phyloP scores from a whole-genome alignment of 768 basidiomycete genomes.

The Mycena capillaripes region DNA sequence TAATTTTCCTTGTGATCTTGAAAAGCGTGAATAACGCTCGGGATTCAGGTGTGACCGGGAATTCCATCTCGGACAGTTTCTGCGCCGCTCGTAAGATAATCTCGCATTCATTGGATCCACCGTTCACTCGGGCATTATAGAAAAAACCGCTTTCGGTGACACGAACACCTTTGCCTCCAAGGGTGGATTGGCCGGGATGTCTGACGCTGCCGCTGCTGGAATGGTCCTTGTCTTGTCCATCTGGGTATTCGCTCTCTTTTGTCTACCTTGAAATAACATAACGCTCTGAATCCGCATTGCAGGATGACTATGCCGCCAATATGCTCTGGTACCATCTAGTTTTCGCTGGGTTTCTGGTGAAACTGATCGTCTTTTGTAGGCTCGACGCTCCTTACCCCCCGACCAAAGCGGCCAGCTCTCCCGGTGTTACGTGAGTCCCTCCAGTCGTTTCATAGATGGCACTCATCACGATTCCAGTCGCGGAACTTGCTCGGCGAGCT shows the following conservation, averaged over 20 bases:
- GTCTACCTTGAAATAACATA: slow-evolving; percentile 1
- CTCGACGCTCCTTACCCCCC: slow-evolving; percentile 30
- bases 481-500: slow-evolving; percentile 16
- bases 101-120: not conserved
- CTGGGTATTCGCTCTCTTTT: slow-evolving; percentile 35
- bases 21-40: not conserved
- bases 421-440: slow-evolving; percentile 31
- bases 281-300: slow-evolving; percentile 18
- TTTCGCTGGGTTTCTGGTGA: slow-evolving; percentile 2
- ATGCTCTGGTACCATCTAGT: slow-evolving; percentile 20
- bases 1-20: slow-evolving; percentile 8
- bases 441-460: not conserved
- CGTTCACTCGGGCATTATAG: slow-evolving; percentile 24
- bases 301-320: slow-evolving; percentile 22
- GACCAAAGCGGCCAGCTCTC: slow-evolving; percentile 18
- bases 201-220: slow-evolving; percentile 16
- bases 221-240: slow-evolving; percentile 27
- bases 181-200: slow-evolving; percentile 47
- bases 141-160: slow-evolving; percentile 52
- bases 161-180: slow-evolving; percentile 50
- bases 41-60: slow-evolving; percentile 38
- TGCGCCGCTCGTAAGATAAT: slow-evolving; percentile 46
- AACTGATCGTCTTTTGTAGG: slow-evolving; percentile 18
- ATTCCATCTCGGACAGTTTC: slow-evolving; percentile 58
- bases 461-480: slow-evolving; percentile 26